A percentile compares a stretch with the other conserved stretches of the same genome.
phyloP scores from a whole-genome alignment of 352 stramenopile genomes.

The Phytopythium oedochilum region DNA sequence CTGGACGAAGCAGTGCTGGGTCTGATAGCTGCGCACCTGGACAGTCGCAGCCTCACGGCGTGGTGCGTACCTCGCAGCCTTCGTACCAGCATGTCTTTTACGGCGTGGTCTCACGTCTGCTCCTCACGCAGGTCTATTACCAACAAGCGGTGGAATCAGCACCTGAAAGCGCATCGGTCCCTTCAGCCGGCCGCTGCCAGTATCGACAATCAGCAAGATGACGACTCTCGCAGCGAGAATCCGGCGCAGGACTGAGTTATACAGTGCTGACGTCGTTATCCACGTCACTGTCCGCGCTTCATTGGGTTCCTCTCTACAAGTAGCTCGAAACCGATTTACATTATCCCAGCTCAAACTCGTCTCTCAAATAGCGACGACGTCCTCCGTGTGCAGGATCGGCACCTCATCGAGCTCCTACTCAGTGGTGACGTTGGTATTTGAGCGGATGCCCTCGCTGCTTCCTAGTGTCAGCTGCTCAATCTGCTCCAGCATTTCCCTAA shows the following conservation, averaged over 20 bases:
- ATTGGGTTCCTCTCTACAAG: too few species aligned
- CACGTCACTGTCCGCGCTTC: neutral
- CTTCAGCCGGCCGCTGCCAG: neutral
- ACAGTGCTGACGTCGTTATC: neutral
- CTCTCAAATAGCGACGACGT: too few species aligned
- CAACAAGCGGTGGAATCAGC: constrained; percentile 36
- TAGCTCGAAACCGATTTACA: too few species aligned
- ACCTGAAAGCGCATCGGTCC: neutral
- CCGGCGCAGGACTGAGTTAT: constrained; percentile 8
- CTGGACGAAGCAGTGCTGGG: constrained; percentile 27
- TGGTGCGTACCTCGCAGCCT: constrained; percentile 18
- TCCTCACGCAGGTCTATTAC: constrained; percentile 32
- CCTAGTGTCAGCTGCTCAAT: constrained; percentile 30
- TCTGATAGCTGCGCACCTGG: constrained; percentile 23
- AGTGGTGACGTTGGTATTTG: too few species aligned
- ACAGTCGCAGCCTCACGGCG: constrained; percentile 21
- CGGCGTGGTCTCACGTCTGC: neutral
- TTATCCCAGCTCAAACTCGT: too few species aligned
- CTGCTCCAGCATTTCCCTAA: constrained; percentile 27
- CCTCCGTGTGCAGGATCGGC: neutral
- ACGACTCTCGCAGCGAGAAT: constrained; percentile 8
- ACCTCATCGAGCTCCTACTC: neutral
- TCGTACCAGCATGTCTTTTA: neutral
- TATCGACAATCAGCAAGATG: constrained; percentile 9
- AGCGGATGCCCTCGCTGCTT: neutral